Percentiles rank a stretch among this genome's conserved stretches.
phyloP scores from a whole-genome alignment of 805 yeast genomes.

The Danielozyma ontarioensis region DNA sequence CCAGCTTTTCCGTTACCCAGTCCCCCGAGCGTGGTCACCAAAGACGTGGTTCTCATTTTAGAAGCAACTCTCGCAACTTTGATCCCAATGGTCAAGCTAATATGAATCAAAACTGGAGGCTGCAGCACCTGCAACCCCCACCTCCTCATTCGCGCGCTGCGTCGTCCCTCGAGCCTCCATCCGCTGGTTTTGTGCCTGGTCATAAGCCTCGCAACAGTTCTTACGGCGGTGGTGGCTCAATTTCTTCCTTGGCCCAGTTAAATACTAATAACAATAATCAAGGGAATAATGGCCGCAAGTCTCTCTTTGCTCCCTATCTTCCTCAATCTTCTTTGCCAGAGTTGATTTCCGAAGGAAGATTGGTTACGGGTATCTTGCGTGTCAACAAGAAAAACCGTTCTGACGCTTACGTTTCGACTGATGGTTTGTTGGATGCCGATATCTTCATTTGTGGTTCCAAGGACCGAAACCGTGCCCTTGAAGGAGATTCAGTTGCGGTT shows the following conservation, averaged over 20 bases:
- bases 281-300: conserved; percentile 50
- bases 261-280: conserved; percentile 21
- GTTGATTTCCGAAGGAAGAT: conserved; percentile 79
- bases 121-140: too few relatives aligned
- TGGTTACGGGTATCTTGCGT: conserved; percentile 87
- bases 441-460: conserved; percentile 97
- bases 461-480: conserved; percentile 95
- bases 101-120: conserved; percentile 63
- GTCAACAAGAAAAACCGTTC: conserved; percentile 95
- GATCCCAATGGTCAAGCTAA: conserved; percentile 27
- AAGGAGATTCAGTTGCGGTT: conserved; percentile 94
- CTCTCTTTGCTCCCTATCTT: conserved; percentile 91
- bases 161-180: conserved; percentile 34
- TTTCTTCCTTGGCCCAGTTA: conserved; percentile 42
- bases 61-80: conserved; percentile 34
- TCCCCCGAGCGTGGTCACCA: conserved; percentile 37
- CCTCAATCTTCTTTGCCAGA: conserved; percentile 93
- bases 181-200: conserved; percentile 59
- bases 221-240: conserved; percentile 53
- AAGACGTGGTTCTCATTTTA: conserved; percentile 35
- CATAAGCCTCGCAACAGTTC: conserved; percentile 71
- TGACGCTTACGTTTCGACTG: conserved; percentile 97
- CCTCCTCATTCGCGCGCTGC: conserved; percentile 24
- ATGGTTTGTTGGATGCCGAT: conserved; percentile 92
- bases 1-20: conserved; percentile 39